Percentiles rank a stretch among this genome's conserved stretches.
phyloP scores from a whole-genome alignment of 345 rosid genomes.

The Limnanthes douglasii region DNA sequence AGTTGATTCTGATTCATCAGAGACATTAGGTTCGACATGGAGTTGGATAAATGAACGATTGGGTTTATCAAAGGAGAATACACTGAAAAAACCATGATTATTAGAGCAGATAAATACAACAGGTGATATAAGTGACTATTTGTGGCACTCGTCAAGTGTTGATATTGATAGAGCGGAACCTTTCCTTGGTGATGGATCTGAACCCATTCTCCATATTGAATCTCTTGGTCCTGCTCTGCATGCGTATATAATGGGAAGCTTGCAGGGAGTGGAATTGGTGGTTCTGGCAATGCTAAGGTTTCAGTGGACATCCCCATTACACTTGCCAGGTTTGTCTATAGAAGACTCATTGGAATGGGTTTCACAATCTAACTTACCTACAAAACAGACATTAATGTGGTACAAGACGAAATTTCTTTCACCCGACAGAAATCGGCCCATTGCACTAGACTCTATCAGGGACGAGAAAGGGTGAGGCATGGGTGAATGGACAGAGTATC shows the following conservation, averaged over 20 bases:
- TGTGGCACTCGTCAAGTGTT: slow-evolving; percentile 84
- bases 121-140: slow-evolving; percentile 72
- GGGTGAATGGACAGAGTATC: slow-evolving; percentile 95
- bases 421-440: slow-evolving; percentile 26
- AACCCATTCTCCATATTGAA: slow-evolving; percentile 42
- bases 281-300: slow-evolving; percentile 40
- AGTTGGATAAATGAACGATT: slow-evolving; percentile 71
- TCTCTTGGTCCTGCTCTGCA: slow-evolving; percentile 60
- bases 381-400: slow-evolving; percentile 70
- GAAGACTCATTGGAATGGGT: slow-evolving; percentile 65
- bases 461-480: slow-evolving; percentile 88
- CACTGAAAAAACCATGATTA: slow-evolving; percentile 50
- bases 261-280: slow-evolving; percentile 41
- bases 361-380: slow-evolving; percentile 55
- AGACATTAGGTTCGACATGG: slow-evolving; percentile 41
- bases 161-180: slow-evolving; percentile 19
- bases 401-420: slow-evolving; percentile 71
- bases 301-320: slow-evolving; percentile 48
- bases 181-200: slow-evolving; percentile 35
- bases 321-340: slow-evolving; percentile 32
- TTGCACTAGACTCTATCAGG: slow-evolving; percentile 79
- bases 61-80: slow-evolving; percentile 56
- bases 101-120: slow-evolving; percentile 83
- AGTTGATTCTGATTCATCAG: slow-evolving; percentile 25
- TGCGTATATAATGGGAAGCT: slow-evolving; percentile 44